Conservation (phyloP, 345 rosid genomes). For the Geranium rotundifolium region DNA sequence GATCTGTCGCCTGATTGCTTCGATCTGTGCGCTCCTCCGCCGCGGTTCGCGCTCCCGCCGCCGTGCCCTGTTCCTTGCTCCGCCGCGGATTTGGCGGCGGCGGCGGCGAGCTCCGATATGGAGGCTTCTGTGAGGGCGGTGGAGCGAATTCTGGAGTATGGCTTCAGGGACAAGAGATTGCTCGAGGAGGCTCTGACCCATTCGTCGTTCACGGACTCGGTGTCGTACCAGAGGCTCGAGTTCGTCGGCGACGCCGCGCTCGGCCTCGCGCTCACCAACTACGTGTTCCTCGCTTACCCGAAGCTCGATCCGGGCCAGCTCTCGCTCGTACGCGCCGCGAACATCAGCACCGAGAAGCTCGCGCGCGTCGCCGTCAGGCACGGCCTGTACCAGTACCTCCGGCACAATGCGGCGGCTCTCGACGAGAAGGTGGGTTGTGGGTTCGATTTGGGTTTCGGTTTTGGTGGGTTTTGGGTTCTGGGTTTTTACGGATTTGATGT, state of each 20-base stretch:
- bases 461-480: not conserved
- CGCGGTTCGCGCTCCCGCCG: too few relatives aligned
- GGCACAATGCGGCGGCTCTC: constrained; percentile 31
- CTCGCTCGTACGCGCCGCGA: constrained; percentile 50
- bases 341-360: constrained; percentile 67
- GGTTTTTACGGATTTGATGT: not conserved
- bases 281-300: constrained; percentile 44
- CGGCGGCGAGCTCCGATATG: constrained; percentile 18
- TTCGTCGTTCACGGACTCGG: constrained; percentile 29
- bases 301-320: constrained; percentile 39
- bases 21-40: too few relatives aligned
- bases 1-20: too few relatives aligned
- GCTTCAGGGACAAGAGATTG: constrained; percentile 32
- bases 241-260: constrained; percentile 66
- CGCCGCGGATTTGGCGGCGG: not conserved
- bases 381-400: constrained; percentile 30
- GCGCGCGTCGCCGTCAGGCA: constrained; percentile 61
- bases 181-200: constrained; percentile 64
- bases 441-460: not conserved
- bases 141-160: constrained; percentile 43
- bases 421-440: constrained; percentile 35
- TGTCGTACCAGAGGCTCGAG: constrained; percentile 65
- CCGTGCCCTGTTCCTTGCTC: not conserved
- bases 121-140: constrained; percentile 27
- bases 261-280: constrained; percentile 33